Conservation (phyloP, 148 eudicot genomes). For the Simmondsia chinensis region DNA sequence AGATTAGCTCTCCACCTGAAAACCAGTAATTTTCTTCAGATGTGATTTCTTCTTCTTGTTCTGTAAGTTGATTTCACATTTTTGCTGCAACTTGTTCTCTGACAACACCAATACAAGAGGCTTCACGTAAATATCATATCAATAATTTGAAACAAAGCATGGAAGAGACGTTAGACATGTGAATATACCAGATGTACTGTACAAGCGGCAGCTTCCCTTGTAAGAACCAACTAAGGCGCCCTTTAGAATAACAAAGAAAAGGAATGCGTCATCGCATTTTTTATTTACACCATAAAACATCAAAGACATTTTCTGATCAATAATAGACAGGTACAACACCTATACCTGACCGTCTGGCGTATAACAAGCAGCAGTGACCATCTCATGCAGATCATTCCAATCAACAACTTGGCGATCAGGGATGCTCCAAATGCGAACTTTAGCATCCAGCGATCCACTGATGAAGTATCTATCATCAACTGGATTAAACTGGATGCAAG, state of each 20-base stretch:
- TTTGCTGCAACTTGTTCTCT: conserved; percentile 77
- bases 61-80: conserved; percentile 64
- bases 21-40: conserved; percentile 91
- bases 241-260: conserved; percentile 38
- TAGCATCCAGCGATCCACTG: conserved; percentile 92
- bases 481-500: conserved; percentile 97
- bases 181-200: conserved; percentile 63
- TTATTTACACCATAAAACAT: background rate
- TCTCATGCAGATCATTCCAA: conserved; percentile 93
- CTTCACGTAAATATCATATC: too few relatives aligned
- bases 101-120: too few relatives aligned
- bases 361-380: conserved; percentile 98
- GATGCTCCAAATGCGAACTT: conserved; percentile 97
- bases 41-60: conserved; percentile 85
- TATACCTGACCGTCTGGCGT: conserved; percentile 99
- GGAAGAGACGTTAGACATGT: conserved; percentile 8
- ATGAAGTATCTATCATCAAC: conserved; percentile 83
- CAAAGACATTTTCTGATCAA: background rate
- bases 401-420: conserved; percentile 91
- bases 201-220: conserved; percentile 87
- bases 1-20: conserved; percentile 61
- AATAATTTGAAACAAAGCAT: background rate
- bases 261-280: conserved; percentile 5
- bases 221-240: conserved; percentile 92
- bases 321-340: too few relatives aligned